A percentile compares a stretch with the other conserved stretches of the same genome.
Evolutionary conservation across 2,329 filamentous ascomycete species (phyloP).

Genomic region (Trichoderma koningiopsis): DNA sequence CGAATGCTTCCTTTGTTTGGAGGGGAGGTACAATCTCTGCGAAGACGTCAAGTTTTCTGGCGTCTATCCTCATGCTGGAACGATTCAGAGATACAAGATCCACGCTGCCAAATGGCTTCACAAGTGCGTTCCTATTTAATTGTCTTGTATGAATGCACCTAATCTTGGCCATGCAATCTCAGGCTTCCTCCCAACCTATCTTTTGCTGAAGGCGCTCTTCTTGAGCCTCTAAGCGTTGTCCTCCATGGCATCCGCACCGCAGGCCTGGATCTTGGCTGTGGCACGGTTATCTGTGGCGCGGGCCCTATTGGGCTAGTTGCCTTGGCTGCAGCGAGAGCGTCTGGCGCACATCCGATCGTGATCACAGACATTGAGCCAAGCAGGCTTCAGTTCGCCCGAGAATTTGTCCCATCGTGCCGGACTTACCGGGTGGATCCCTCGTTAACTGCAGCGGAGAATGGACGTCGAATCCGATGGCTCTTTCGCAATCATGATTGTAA

Average conservation of each 20-base stretch:
- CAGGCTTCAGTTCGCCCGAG: not conserved
- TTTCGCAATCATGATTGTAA: not conserved
- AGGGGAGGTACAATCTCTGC: conserved; percentile 12
- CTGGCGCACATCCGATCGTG: conserved; percentile 10
- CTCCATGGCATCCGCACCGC: conserved; percentile 13
- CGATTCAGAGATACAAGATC: conserved; percentile 9
- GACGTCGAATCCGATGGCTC: not conserved
- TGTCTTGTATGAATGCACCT: not conserved
- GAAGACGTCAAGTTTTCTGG: conserved; percentile 13
- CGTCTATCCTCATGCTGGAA: conserved; percentile 9
- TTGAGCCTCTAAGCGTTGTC: conserved; percentile 19
- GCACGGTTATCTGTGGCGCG: conserved; percentile 1
- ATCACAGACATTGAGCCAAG: conserved; percentile 14
- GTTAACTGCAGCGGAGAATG: conserved; percentile 1
- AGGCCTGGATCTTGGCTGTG: not conserved
- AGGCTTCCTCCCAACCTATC: conserved; percentile 6
- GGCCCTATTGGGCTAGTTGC: conserved; percentile 7
- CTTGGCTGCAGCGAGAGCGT: conserved; percentile 8
- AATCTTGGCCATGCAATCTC: not conserved
- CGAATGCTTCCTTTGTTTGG: conserved; percentile 11
- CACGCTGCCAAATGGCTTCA: conserved; percentile 20
- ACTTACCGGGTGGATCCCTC: conserved; percentile 15
- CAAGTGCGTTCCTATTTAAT: not conserved
- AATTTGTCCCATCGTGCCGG: conserved; percentile 12
- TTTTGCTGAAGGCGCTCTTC: conserved; percentile 12